A percentile compares a stretch with the other conserved stretches of the same genome.
Evolutionary conservation across 129 eudicot genomes (phyloP).

Genomic region (Arctium minus): DNA sequence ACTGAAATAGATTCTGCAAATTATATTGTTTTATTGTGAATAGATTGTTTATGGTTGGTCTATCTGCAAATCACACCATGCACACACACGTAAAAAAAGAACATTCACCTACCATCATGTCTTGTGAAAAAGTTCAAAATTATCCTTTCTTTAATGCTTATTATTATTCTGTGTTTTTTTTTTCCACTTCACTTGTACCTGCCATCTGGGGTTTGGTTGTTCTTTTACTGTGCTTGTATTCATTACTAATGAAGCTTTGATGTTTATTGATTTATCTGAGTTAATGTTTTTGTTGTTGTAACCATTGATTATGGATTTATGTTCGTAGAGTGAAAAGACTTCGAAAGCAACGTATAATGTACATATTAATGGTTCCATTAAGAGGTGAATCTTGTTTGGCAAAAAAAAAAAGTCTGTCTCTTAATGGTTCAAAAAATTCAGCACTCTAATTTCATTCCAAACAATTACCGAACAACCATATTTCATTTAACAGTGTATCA

Average conservation of each 20-base stretch:
- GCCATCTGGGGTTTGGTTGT: conserved; percentile 2
- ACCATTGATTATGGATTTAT: conserved; percentile 1
- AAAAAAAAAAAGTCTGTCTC: no score
- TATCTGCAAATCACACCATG: conserved; percentile 6
- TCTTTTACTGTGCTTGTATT: conserved; percentile 1
- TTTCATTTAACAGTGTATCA: no score
- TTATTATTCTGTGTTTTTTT: conserved; percentile 11
- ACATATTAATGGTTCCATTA: neutral
- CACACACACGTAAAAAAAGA: neutral
- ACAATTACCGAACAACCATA: no score
- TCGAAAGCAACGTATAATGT: conserved; percentile 57
- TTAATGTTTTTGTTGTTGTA: conserved; percentile 13
- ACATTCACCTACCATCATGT: conserved; percentile 36
- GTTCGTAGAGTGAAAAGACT: conserved; percentile 71
- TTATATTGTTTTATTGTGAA: conserved; percentile 16
- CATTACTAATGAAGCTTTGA: conserved; percentile 16
- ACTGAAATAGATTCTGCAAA: neutral
- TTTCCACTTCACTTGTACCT: conserved; percentile 23
- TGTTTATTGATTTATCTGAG: conserved; percentile 1
- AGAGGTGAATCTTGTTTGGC: no score
- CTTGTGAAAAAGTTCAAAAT: conserved; percentile 34
- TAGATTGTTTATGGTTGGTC: conserved; percentile 9
- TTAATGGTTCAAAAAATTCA: no score
- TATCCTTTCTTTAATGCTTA: conserved; percentile 37
- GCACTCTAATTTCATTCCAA: no score